Conservation (phyloP, 768 basidiomycete species). For the Kwoniella heveanensis region DNA sequence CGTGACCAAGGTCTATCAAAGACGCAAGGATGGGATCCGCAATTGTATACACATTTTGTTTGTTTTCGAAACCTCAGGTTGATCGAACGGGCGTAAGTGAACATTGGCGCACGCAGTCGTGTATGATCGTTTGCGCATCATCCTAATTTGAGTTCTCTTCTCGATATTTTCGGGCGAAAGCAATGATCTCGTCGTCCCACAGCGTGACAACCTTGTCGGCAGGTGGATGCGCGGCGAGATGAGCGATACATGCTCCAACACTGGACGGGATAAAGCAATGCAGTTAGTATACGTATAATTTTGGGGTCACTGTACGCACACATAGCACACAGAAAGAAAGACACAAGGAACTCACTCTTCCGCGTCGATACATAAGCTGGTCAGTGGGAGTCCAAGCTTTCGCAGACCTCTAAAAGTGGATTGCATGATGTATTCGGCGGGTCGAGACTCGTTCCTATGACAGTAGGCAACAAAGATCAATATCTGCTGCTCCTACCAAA, state of each 20-base stretch:
- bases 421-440: conserved; percentile 30
- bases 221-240: conserved; percentile 40
- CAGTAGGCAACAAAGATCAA: background rate
- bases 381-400: conserved; percentile 36
- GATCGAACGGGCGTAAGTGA: too few relatives aligned
- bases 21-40: background rate
- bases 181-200: conserved; percentile 37
- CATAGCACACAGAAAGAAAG: too few relatives aligned
- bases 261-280: conserved; percentile 17
- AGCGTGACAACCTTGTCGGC: conserved; percentile 34
- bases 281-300: too few relatives aligned
- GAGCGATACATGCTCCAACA: conserved; percentile 48
- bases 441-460: conserved; percentile 25
- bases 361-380: conserved; percentile 29
- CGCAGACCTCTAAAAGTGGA: conserved; percentile 35
- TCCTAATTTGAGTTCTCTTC: background rate
- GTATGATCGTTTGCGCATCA: background rate
- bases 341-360: conserved; percentile 44
- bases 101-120: background rate
- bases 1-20: background rate
- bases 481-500: background rate
- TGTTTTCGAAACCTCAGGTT: too few relatives aligned
- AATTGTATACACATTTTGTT: background rate
- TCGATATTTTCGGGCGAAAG: conserved; percentile 32
- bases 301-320: too few relatives aligned